phyloP scores from a whole-genome alignment of 345 rosid species.

The Camelina neglecta region DNA sequence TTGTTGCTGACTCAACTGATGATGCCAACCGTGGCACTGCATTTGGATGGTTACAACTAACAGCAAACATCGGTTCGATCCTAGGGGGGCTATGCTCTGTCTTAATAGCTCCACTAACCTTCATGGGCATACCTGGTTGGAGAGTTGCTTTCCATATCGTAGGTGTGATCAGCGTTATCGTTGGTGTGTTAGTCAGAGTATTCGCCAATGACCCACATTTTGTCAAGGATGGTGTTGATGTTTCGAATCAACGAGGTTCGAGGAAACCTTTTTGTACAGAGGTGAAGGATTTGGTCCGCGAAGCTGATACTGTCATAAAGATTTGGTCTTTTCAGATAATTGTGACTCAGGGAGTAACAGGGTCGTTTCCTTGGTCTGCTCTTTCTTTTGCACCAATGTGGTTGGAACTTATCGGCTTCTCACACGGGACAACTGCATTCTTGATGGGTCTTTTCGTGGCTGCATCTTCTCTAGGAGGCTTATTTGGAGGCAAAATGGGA shows the following conservation, averaged over 20 bases:
- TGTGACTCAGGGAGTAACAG: constrained; percentile 87
- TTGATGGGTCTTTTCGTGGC: constrained; percentile 65
- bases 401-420: constrained; percentile 90
- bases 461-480: constrained; percentile 81
- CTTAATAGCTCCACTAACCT: constrained; percentile 65
- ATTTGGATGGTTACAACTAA: constrained; percentile 86
- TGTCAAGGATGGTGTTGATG: constrained; percentile 42
- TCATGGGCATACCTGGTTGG: constrained; percentile 91
- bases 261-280: constrained; percentile 58
- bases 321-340: constrained; percentile 82
- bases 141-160: constrained; percentile 84
- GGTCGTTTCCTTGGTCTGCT: constrained; percentile 95
- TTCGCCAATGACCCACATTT: constrained; percentile 80
- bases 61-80: constrained; percentile 77
- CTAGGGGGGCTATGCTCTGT: constrained; percentile 80
- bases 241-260: constrained; percentile 44
- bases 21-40: constrained; percentile 78
- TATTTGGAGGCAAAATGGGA: constrained; percentile 89
- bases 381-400: constrained; percentile 88
- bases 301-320: constrained; percentile 64
- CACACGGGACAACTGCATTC: constrained; percentile 70
- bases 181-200: constrained; percentile 66
- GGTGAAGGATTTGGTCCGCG: constrained; percentile 59
- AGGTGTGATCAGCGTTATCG: constrained; percentile 69
- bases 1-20: constrained; percentile 87